phyloP scores from a whole-genome alignment of 2,329 filamentous ascomycete genomes.

The Fusarium sp. region DNA sequence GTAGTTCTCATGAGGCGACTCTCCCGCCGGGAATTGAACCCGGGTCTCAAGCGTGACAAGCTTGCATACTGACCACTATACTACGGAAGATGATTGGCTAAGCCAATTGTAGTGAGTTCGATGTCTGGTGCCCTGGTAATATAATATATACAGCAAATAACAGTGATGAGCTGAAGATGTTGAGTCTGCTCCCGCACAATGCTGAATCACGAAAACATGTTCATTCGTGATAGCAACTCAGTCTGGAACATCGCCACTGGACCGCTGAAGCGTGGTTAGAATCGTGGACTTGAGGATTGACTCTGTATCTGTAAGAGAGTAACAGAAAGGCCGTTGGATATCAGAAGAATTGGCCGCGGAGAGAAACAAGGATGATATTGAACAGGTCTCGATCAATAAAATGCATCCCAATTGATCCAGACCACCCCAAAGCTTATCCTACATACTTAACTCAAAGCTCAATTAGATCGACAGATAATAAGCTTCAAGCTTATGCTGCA shows the following conservation, averaged over 20 bases:
- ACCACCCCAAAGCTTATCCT: not conserved
- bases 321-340: not conserved
- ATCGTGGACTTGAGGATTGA: not conserved
- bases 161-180: not conserved
- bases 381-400: not conserved
- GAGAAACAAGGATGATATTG: not conserved
- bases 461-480: not conserved
- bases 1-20: conserved; percentile 37
- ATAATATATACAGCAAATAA: not conserved
- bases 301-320: not conserved
- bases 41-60: conserved; percentile 48
- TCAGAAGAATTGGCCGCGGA: not conserved
- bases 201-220: not conserved
- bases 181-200: not conserved
- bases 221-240: not conserved
- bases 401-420: not conserved
- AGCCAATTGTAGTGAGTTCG: not conserved
- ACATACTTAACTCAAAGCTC: not conserved
- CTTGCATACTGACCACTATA: conserved; percentile 51
- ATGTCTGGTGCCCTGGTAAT: not conserved
- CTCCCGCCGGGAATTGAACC: conserved; percentile 47
- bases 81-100: conserved; percentile 46
- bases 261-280: too few relatives aligned
- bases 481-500: not conserved
- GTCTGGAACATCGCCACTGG: not conserved